phyloP scores from a whole-genome alignment of 768 basidiomycete genomes.

The Boletus reticulatus region DNA sequence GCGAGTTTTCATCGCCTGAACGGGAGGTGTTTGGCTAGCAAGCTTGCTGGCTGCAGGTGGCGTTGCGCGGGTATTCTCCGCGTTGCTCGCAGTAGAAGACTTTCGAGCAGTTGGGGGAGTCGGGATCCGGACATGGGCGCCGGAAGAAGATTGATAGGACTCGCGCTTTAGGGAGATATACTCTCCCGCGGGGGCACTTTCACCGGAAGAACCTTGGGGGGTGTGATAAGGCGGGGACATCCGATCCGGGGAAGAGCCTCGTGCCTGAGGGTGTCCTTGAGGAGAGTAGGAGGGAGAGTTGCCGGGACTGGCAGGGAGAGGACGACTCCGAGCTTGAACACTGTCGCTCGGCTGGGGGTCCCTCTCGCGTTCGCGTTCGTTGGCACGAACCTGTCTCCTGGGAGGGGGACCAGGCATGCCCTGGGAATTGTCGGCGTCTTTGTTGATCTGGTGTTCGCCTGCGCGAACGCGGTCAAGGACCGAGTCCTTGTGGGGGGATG shows the following conservation, averaged over 20 bases:
- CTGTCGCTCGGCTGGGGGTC: constrained; percentile 38
- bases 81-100: constrained; percentile 15
- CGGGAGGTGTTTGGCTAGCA: constrained; percentile 54
- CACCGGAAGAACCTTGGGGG: constrained; percentile 46
- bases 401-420: constrained; percentile 11
- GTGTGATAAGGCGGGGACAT: constrained; percentile 49
- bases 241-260: constrained; percentile 53
- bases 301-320: constrained; percentile 36
- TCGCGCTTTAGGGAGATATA: constrained; percentile 50
- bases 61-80: constrained; percentile 27
- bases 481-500: constrained; percentile 49
- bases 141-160: constrained; percentile 33
- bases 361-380: constrained; percentile 39
- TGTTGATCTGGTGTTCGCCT: constrained; percentile 54
- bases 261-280: constrained; percentile 38
- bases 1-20: constrained; percentile 50
- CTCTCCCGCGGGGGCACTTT: constrained; percentile 36
- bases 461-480: constrained; percentile 54
- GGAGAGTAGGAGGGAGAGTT: constrained; percentile 41
- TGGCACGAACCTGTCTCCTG: constrained; percentile 22
- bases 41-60: constrained; percentile 38
- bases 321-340: constrained; percentile 21
- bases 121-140: constrained; percentile 25
- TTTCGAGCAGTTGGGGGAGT: constrained; percentile 32
- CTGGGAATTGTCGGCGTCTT: constrained; percentile 44